Percentiles rank a stretch among this genome's conserved stretches.
These are phyloP conservation scores for Arthromyces matolae DNA, from an alignment of 768 basidiomycete species.

Conservation along the genomic window DNA sequence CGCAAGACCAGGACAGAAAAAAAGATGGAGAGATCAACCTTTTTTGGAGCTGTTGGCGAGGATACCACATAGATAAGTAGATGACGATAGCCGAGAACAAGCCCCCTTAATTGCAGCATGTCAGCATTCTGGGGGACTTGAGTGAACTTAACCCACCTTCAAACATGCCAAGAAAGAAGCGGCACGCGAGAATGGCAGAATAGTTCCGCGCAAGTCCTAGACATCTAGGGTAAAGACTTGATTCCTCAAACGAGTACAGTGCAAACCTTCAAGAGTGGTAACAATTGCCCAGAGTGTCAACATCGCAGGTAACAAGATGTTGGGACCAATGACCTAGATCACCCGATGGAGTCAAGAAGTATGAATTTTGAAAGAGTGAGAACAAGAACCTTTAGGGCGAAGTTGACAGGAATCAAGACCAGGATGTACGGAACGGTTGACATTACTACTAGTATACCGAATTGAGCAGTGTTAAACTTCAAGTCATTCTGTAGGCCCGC, in stretches of 20 bases:
- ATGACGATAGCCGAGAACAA: constrained; percentile 56
- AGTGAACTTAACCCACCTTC: constrained; percentile 31
- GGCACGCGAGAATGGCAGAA: constrained; percentile 39
- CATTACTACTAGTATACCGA: constrained; percentile 46
- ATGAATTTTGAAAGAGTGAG: background rate
- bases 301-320: constrained; percentile 14
- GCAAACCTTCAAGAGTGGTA: constrained; percentile 8
- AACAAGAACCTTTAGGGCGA: constrained; percentile 46
- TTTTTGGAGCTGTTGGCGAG: constrained; percentile 47
- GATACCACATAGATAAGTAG: constrained; percentile 54
- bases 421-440: constrained; percentile 52
- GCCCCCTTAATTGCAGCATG: constrained; percentile 44
- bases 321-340: constrained; percentile 14
- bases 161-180: constrained; percentile 50
- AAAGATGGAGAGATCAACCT: constrained; percentile 23
- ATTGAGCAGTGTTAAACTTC: constrained; percentile 46
- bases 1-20: constrained; percentile 22
- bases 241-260: background rate
- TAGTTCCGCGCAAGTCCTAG: constrained; percentile 45
- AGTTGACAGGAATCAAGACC: constrained; percentile 58
- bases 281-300: constrained; percentile 8
- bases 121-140: background rate
- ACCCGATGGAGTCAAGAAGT: background rate
- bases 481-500: constrained; percentile 58
- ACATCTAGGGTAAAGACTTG: constrained; percentile 17